Base-by-base conservation (phyloP, 2,329 filamentous ascomycete species). In the Ceratocystis alfenasii region DNA sequence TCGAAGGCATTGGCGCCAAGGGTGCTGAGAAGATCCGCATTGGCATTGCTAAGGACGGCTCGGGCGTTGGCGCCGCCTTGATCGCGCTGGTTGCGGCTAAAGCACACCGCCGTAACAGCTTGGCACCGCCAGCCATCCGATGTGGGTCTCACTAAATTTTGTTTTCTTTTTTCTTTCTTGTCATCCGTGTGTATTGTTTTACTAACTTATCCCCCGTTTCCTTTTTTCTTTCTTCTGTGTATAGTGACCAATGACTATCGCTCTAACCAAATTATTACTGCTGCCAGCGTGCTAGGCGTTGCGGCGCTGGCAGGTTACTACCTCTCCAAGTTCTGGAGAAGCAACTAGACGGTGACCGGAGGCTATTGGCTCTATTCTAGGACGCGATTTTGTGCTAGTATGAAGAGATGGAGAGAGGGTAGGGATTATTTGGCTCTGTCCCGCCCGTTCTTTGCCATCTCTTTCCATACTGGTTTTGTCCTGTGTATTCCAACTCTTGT, bases 1-100 rank as follows among this genome's bases (percentile, higher is more conserved):
- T 96, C 64, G 82, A 90, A 17, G 85, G 87, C 68, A 88, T 97
- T 71, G 93, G 93, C 3, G 77, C 80, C 59, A 79, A 82, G 66
- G 91, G 92, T 10, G 91, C 95, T 70, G 87, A 89, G 77, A 89
- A 86, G 76, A 89, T 99, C 70, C 83, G 90, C 66, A 96, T 99
- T 72, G 94, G 93, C 25, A 94, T 97, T 72, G 94, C 94, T 69
- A 96, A 96, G 80, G 94, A 99, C 74, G 94, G 94, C 61, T 94
- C 89, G 69, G 94, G 90, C 69, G 89, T 96, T n/a, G 68, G 68
- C 41, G 68, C 68, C 2, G 94, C 94, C 50, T 78, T 99, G 71
- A 97, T 97, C 76, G 94, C 94, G 63, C 82, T 96, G 63, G 89
- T 96, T 33, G 93, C 93, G 1, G 88, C 88, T 1, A 67, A 67